Evolutionary conservation across 139 green algal species (phyloP).

Genomic region (Chlamydomonas schloesseri): DNA sequence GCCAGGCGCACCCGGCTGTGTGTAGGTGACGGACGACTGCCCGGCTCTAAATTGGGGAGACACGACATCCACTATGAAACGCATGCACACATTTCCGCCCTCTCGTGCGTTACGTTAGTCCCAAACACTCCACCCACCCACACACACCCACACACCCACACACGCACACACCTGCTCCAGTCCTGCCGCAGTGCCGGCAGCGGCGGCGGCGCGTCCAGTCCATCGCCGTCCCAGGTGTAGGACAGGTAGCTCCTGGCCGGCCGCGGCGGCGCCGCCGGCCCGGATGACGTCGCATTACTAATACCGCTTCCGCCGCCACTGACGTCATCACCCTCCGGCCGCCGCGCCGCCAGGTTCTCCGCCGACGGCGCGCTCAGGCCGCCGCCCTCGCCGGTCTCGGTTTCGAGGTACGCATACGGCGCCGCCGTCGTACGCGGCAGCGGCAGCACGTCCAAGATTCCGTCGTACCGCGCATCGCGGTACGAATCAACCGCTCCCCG

Average conservation of each 20-base stretch:
- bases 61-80: too few relatives aligned
- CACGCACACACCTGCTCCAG: not conserved
- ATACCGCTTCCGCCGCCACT: not conserved
- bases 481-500: not conserved
- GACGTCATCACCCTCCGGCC: not conserved
- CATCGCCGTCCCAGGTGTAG: too few relatives aligned
- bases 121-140: too few relatives aligned
- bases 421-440: slow-evolving; percentile 6
- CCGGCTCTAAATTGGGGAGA: too few relatives aligned
- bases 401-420: slow-evolving; percentile 16
- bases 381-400: not conserved
- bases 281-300: not conserved
- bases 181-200: slow-evolving; percentile 3
- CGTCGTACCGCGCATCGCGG: not conserved
- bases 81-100: too few relatives aligned
- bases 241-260: not conserved
- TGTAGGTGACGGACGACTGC: too few relatives aligned
- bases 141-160: too few relatives aligned
- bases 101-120: too few relatives aligned
- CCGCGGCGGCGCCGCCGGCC: not conserved
- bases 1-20: too few relatives aligned
- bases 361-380: too few relatives aligned
- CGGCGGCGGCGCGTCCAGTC: not conserved
- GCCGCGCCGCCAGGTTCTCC: not conserved
- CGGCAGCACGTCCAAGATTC: not conserved